Evolutionary conservation across 768 basidiomycete genomes (phyloP), one percentile per base, ranked within the genome.

Genomic region (Psilocybe cubensis): DNA sequence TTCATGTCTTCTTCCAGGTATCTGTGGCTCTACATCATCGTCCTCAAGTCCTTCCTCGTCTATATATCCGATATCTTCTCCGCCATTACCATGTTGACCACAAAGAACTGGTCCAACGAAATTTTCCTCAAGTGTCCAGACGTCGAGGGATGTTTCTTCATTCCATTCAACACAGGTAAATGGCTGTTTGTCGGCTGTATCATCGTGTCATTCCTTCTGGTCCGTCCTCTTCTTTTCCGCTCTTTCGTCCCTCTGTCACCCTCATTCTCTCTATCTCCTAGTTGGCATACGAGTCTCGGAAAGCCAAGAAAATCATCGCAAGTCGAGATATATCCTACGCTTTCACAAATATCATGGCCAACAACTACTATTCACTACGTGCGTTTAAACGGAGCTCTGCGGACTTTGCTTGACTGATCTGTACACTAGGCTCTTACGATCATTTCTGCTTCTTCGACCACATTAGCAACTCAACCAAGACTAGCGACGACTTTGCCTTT

Each of bases 171-270:
- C 57, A 86, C 92, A 53, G 95, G 93, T 50, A 92, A 95, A 74
- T 98, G 94, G 94, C 79, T 99, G 59, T 98, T 98, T 77, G 90
- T 97, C 18, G 94, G 94, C 44, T 98, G 96, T 75, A 98, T 99
- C 83, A 90, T 97, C 64, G 92, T 97, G 72, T 94, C 93, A n/a
- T 98, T 98, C 78, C 79, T 99, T 25, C 77, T 99, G 70, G 94
- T 94, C 67, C 60, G 94, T 94, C 67, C 60, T 90, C 78, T 23
- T 8, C 21, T 33, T 52, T 21, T 47, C 25, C 18, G 14, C n/a
- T 24, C 23, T 44, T 9, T 18, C 25, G 21, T 35, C 12, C 11
- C 38, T 21, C 20, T 27, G 33, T 21, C 28, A 54, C 10, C 17
- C 20, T 56, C 5, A 52, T 25, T 21, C 4, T 43, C 31, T 3